Evolutionary conservation across 2,329 filamentous ascomycete genomes (phyloP).

Genomic region (Elsinoe batatas): DNA sequence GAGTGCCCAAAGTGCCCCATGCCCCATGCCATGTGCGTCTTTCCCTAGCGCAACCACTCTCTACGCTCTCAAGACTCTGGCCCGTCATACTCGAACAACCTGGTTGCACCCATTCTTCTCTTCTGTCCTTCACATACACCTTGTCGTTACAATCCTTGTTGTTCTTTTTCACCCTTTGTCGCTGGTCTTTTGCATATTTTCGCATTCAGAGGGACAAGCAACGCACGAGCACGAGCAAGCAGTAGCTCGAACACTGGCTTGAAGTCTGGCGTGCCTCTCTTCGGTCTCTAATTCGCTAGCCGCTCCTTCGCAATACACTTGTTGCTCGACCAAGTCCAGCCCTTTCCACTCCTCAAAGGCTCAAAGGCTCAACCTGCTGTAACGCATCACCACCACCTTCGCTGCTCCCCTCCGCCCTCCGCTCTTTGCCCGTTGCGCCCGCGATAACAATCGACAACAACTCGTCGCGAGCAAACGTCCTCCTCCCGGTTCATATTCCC

Average conservation of each 20-base stretch:
- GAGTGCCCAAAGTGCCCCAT: not conserved
- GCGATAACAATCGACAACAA: constrained; percentile 13
- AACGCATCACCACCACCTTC: constrained; percentile 1
- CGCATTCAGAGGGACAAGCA: not conserved
- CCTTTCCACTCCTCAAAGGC: too few species aligned
- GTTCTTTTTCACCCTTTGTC: not conserved
- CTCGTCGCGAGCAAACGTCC: not conserved
- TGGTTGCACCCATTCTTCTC: not conserved
- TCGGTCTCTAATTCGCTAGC: constrained; percentile 1
- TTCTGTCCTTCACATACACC: not conserved
- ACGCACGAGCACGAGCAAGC: not conserved
- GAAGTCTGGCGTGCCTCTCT: constrained; percentile 2
- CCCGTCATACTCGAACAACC: constrained; percentile 1
- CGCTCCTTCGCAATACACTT: constrained; percentile 5
- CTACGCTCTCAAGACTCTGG: not conserved
- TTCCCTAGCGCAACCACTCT: not conserved
- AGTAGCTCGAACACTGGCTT: constrained; percentile 8
- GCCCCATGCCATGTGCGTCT: not conserved
- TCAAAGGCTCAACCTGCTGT: too few species aligned
- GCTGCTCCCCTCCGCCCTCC: not conserved
- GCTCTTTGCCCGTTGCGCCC: constrained; percentile 8
- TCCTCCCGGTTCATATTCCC: not conserved
- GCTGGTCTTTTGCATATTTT: not conserved
- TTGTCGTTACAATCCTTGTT: not conserved
- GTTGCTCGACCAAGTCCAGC: not conserved